Conservation (phyloP, 2,329 filamentous ascomycete genomes). For the Ophidiomyces ophidiicola region DNA sequence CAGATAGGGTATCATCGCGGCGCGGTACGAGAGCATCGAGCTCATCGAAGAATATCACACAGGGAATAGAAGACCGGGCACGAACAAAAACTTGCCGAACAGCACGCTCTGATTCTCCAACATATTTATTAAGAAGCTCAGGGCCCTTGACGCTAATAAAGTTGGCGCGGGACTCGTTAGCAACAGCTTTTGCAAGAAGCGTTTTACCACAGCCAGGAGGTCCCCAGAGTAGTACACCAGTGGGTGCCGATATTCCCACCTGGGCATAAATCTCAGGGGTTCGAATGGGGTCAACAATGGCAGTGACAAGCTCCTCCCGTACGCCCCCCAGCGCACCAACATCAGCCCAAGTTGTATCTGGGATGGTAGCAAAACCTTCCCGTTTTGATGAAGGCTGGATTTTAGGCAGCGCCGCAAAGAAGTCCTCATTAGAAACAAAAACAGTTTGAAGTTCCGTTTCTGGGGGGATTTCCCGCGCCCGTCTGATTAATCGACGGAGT, state of each 20-base stretch:
- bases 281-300: constrained; percentile 82
- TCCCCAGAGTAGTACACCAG: constrained; percentile 88
- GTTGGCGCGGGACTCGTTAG: constrained; percentile 88
- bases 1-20: constrained; percentile 64
- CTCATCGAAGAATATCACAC: constrained; percentile 96
- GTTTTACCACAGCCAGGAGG: constrained; percentile 96
- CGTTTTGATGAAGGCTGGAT: constrained; percentile 73
- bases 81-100: constrained; percentile 85
- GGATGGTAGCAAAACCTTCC: constrained; percentile 90
- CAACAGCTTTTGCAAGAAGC: constrained; percentile 86
- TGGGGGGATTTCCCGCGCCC: constrained; percentile 40
- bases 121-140: constrained; percentile 93
- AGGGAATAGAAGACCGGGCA: constrained; percentile 74
- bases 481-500: constrained; percentile 42
- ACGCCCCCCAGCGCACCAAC: constrained; percentile 75
- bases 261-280: constrained; percentile 62
- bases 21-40: constrained; percentile 83
- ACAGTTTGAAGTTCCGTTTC: constrained; percentile 45
- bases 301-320: constrained; percentile 66
- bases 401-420: constrained; percentile 59
- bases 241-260: constrained; percentile 67
- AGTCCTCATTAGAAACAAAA: constrained; percentile 54
- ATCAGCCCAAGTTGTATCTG: constrained; percentile 83
- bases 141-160: constrained; percentile 98
- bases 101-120: constrained; percentile 88